phyloP scores from a whole-genome alignment of 2,329 filamentous ascomycete genomes.

The Metarhizium anisopliae region DNA sequence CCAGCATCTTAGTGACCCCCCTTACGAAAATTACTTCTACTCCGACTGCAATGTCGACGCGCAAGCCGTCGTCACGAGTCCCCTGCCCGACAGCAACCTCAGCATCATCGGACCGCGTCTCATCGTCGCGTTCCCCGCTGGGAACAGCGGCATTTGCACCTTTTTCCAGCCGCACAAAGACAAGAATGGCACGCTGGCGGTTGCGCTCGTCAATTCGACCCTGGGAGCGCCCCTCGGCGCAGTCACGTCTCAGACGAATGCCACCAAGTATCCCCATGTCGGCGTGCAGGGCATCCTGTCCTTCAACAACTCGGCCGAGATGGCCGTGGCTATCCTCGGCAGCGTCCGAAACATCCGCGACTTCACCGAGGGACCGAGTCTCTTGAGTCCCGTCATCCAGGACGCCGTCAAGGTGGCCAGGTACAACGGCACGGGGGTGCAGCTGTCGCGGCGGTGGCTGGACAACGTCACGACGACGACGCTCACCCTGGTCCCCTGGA shows the following conservation, averaged over 20 bases:
- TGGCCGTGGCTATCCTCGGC: slow-evolving; percentile 49
- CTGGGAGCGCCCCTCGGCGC: no score
- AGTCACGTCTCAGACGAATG: slow-evolving; percentile 20
- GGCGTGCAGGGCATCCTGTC: slow-evolving; percentile 44
- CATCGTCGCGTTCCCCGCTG: slow-evolving; percentile 54
- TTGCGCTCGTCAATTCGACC: no score
- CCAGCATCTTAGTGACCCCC: slow-evolving; percentile 39
- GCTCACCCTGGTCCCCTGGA: slow-evolving; percentile 35
- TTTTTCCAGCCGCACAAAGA: no score
- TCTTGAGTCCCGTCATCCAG: slow-evolving; percentile 44
- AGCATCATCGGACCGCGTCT: slow-evolving; percentile 48
- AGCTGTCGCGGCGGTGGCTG: slow-evolving; percentile 48
- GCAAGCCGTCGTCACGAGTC: slow-evolving; percentile 53
- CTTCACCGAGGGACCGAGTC: slow-evolving; percentile 48
- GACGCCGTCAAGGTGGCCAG: slow-evolving; percentile 36
- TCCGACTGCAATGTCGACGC: slow-evolving; percentile 52
- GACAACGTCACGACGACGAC: slow-evolving; percentile 51
- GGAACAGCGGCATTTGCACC: slow-evolving; percentile 45
- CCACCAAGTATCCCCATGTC: slow-evolving; percentile 30
- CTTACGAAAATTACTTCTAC: slow-evolving; percentile 58
- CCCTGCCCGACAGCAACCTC: slow-evolving; percentile 42
- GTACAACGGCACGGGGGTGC: slow-evolving; percentile 31
- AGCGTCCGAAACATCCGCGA: slow-evolving; percentile 56
- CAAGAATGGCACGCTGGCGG: no score
- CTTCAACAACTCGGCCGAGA: slow-evolving; percentile 47